Conservation (phyloP, 2,329 filamentous ascomycete species). For the Sclerotinia spermophila region DNA sequence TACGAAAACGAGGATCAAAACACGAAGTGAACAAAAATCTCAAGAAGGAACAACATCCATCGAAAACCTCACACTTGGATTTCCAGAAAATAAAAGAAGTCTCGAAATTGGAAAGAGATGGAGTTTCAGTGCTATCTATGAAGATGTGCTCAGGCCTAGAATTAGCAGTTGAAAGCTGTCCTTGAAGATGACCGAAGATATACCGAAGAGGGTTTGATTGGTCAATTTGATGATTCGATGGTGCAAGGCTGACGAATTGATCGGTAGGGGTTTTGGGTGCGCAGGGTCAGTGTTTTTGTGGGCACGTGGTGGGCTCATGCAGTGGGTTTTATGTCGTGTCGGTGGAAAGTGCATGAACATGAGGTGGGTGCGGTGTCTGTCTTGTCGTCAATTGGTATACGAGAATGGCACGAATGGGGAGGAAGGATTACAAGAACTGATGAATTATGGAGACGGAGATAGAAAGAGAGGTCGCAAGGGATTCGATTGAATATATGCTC, state of each 20-base stretch:
- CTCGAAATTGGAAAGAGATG: neutral
- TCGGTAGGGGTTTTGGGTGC: neutral
- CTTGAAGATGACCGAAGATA: neutral
- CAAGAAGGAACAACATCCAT: neutral
- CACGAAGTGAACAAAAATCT: neutral
- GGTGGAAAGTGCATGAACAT: slow-evolving; percentile 2
- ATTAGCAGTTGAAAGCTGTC: slow-evolving; percentile 14
- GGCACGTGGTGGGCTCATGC: neutral
- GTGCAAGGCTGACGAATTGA: slow-evolving; percentile 8
- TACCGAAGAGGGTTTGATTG: neutral
- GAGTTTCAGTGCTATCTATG: neutral
- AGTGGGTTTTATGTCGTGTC: neutral
- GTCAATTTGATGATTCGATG: neutral
- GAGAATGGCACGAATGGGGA: neutral
- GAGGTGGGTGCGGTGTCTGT: slow-evolving; percentile 1
- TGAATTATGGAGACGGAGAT: neutral
- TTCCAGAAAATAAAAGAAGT: neutral
- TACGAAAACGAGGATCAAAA: neutral
- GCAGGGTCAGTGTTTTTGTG: neutral
- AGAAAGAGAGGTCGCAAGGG: neutral
- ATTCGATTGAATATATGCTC: neutral
- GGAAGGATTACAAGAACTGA: neutral
- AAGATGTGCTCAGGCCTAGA: slow-evolving; percentile 11
- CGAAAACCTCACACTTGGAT: neutral
- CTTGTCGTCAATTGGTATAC: neutral